Conservation (phyloP, 1,284 basidiomycete genomes). For the Tetrapyrgos nigripes region DNA sequence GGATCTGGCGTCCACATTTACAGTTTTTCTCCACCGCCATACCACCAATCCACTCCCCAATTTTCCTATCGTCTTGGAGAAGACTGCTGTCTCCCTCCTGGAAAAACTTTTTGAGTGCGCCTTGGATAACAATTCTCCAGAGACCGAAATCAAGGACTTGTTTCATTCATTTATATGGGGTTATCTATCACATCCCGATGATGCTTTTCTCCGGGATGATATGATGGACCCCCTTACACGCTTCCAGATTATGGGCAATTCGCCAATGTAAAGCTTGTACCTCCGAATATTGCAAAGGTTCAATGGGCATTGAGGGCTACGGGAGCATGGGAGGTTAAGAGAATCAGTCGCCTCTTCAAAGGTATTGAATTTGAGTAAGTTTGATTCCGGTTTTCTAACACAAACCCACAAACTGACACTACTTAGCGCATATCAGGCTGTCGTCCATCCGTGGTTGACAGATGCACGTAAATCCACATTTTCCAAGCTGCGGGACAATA, state of each 20-base stretch:
- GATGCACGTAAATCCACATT: not conserved
- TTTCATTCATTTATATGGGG: not conserved
- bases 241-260: conserved; percentile 2
- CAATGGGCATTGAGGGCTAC: conserved; percentile 11
- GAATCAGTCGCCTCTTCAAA: too few relatives aligned
- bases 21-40: not conserved
- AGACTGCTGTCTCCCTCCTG: too few relatives aligned
- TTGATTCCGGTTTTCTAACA: too few relatives aligned
- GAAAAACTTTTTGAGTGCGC: too few relatives aligned
- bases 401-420: not conserved
- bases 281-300: not conserved
- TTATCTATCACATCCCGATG: not conserved
- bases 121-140: not conserved
- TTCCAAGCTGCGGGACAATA: not conserved
- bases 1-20: not conserved
- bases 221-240: not conserved
- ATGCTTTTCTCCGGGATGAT: not conserved
- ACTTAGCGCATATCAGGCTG: not conserved
- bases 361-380: too few relatives aligned
- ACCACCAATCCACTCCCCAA: not conserved
- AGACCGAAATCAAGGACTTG: not conserved
- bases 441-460: not conserved
- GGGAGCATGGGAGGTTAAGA: not conserved
- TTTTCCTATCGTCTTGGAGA: not conserved
- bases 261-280: not conserved